Evolutionary conservation across 1,139 yeast species (phyloP).

Genomic region (Meyerozyma smithsonii): DNA sequence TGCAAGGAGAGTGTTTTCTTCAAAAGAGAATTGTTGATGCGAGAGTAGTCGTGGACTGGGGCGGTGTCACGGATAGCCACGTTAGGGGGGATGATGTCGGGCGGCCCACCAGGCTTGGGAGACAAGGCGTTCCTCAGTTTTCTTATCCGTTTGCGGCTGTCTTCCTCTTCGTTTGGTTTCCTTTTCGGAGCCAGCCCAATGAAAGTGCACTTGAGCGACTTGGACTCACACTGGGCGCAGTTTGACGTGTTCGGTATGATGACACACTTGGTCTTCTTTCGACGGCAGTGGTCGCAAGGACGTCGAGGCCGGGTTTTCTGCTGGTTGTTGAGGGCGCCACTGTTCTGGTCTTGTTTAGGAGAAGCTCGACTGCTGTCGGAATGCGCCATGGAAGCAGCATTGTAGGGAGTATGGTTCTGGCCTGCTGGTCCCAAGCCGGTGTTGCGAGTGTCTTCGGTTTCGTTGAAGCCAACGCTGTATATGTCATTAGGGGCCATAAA

Average conservation of each 20-base stretch:
- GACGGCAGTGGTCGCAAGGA: conserved; percentile 69
- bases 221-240: conserved; percentile 67
- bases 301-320: conserved; percentile 18
- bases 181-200: conserved; percentile 29
- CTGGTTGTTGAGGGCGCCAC: conserved; percentile 6
- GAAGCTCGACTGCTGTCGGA: too few species aligned
- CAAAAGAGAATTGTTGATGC: conserved; percentile 43
- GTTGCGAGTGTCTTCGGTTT: conserved; percentile 6
- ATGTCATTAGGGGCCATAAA: conserved; percentile 35
- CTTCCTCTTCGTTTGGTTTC: conserved; percentile 21
- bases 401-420: too few species aligned
- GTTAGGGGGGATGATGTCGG: conserved; percentile 39
- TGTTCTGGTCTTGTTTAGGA: too few species aligned
- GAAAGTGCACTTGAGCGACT: conserved; percentile 62
- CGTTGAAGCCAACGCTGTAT: conserved; percentile 23
- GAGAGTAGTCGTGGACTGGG: conserved; percentile 53
- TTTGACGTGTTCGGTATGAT: conserved; percentile 51
- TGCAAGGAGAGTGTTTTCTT: conserved; percentile 49
- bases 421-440: too few species aligned
- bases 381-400: too few species aligned
- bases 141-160: conserved; percentile 11
- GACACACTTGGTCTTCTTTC: conserved; percentile 63
- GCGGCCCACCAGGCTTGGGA: conserved; percentile 4
- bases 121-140: conserved; percentile 4
- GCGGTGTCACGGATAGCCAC: conserved; percentile 50